Evolutionary conservation across 202 grass and related monocot species (phyloP), one percentile per base, ranked within the genome.

Genomic region (Cymbopogon flexuosus): DNA sequence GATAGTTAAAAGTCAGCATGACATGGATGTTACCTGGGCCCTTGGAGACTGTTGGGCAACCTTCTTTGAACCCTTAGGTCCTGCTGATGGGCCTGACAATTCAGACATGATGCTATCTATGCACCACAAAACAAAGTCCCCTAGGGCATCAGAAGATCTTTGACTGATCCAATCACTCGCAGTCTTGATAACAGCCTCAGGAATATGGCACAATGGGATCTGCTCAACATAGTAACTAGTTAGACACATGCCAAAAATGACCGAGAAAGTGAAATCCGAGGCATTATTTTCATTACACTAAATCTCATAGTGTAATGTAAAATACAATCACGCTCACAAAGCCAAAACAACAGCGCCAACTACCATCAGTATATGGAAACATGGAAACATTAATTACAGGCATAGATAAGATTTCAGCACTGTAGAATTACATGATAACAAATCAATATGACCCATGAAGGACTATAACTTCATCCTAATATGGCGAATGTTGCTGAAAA

Each of bases 41-140:
- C 91, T 93, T 83, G 96, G 81, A 82, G 92, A 69, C 13, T 87
- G 87, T 33, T 93, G 92, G 65, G 64, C 79, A 40, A 75, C 85
- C 85, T 96, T 99, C 81, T 93, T 99, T 39, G 86, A 80, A 31
- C 87, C 85, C 70, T 99, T 99, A 65, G 87, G 39, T 85, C 84
- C 86, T 5, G 77, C 64, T 78, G 84, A 52, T 75, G 85, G 88
- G 78, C 70, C 72, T 62, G 90, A 85, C 30, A 99, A 79, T 63
- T 99, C 93, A 79, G 85, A 83, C 66, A 99, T 87, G 58, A 99
- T 92, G 79, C 73, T 91, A 75, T 99, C 96, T 78, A 93, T 76
- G 71, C 90, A 96, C 96, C 96, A 99, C 76, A 96, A 68, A 64
- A 96, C 67, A 84, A 99, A 99, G 33, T 96, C 90, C 70, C 83